Conservation (phyloP, 371 early-diverging fungal genomes). For the Apophysomyces ossiformis region DNA sequence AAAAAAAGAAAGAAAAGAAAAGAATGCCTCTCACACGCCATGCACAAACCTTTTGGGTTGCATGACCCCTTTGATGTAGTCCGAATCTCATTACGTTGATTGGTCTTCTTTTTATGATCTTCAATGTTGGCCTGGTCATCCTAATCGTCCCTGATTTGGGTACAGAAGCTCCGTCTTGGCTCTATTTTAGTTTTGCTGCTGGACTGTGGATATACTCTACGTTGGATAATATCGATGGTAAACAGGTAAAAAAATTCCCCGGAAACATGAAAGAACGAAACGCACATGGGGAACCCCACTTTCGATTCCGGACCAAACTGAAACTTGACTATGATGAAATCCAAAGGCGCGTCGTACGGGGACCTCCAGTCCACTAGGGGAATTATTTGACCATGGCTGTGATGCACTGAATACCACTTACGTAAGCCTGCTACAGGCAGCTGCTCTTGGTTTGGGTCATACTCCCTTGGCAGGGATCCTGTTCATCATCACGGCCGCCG, state of each 20-base stretch:
- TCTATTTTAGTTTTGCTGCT: constrained; percentile 85
- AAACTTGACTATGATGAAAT: neutral
- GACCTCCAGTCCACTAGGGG: constrained; percentile 94
- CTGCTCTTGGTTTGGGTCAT: constrained; percentile 81
- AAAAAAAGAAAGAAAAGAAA: no score
- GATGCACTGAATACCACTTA: constrained; percentile 92
- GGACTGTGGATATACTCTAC: constrained; percentile 95
- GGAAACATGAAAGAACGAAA: neutral
- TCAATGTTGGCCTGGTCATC: constrained; percentile 76
- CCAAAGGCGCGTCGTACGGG: constrained; percentile 74
- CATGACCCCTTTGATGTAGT: constrained; percentile 45
- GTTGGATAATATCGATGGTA: constrained; percentile 98
- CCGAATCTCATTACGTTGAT: constrained; percentile 98
- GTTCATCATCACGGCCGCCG: constrained; percentile 69
- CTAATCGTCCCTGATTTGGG: constrained; percentile 77
- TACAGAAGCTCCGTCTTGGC: constrained; percentile 81
- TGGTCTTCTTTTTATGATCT: constrained; percentile 87
- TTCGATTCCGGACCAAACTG: neutral
- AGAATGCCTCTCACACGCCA: no score
- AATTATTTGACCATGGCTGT: constrained; percentile 93
- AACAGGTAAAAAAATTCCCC: constrained; percentile 48
- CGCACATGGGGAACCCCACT: neutral
- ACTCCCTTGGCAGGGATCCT: constrained; percentile 69
- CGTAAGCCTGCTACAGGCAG: constrained; percentile 81
- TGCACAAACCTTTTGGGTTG: no score